Base-by-base conservation (phyloP, 805 yeast species). In the Candida takata region DNA sequence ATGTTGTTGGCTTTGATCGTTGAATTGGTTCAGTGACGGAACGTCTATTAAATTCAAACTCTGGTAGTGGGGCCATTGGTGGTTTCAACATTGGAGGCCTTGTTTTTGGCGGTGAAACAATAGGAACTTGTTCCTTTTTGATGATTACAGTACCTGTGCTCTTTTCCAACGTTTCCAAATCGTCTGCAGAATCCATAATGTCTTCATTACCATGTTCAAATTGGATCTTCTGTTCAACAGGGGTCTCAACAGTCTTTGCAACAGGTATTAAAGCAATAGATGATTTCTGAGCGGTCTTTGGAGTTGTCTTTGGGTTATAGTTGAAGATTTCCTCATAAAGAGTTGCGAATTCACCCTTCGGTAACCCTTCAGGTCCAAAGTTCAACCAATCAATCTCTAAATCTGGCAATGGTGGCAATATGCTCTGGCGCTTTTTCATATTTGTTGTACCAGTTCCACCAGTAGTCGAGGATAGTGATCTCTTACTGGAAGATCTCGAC, bases 311-410 rank as follows among this genome's bases (percentile, higher is more conserved):
- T 14, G 48, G 48, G 24, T 24, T 42, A 36, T 34, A 35, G 27
- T 47, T 52, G 36, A 57, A 57, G 27, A 56, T 48, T 27, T 53
- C 60, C 30, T 53, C 50, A 38, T 56, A 57, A 7, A 57, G 36
- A 9, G 48, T 35, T 5, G 55, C 57, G 41, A 57, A 49, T 21
- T 57, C 62, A 27, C 40, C 41, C 4, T 54, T 47, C 2, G 55
- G 42, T 4, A 38, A 33, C 17, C 38, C 47, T 16, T 31, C 36
- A 2, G 41, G 33, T 9, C 41, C 51, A 12, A 43, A 33, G 27
- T 42, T 43, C 31, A 52, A 25, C 52, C 56, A 50, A 17, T 50
- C 51, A 27, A 39, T 31, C 18, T 45, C 53, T 4, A 52, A 33
- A 32, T 48, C 49, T 3, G 57, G 58, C 16, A 57, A 37, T 12